Conservation (phyloP, 2,329 filamentous ascomycete genomes). For the Hypoxylon sp. region DNA sequence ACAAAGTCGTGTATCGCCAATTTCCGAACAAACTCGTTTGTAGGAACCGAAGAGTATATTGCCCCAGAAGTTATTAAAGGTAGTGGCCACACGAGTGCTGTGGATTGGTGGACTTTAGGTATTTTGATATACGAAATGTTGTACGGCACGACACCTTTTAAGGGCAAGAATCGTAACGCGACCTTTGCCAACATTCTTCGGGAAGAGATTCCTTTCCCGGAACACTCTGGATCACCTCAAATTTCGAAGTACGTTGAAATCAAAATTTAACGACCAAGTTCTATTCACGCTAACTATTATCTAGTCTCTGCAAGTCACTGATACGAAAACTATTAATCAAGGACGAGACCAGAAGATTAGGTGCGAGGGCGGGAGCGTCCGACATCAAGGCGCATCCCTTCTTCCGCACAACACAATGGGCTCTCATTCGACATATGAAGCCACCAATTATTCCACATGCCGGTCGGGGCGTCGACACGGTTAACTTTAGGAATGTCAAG, state of each 20-base stretch:
- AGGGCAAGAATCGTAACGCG: slow-evolving; percentile 98
- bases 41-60: slow-evolving; percentile 99
- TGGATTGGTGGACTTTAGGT: slow-evolving; percentile 99
- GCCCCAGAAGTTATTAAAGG: slow-evolving; percentile 99
- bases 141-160: slow-evolving; percentile 98
- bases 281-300: slow-evolving; percentile 35
- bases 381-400: slow-evolving; percentile 98
- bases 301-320: slow-evolving; percentile 92
- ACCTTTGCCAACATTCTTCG: slow-evolving; percentile 98
- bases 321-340: slow-evolving; percentile 98
- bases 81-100: slow-evolving; percentile 96
- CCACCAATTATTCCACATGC: slow-evolving; percentile 96
- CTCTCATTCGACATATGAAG: slow-evolving; percentile 96
- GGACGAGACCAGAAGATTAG: slow-evolving; percentile 93
- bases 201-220: slow-evolving; percentile 96
- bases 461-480: slow-evolving; percentile 89
- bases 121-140: slow-evolving; percentile 99
- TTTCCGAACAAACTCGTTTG: slow-evolving; percentile 98
- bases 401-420: slow-evolving; percentile 97
- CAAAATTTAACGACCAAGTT: slow-evolving; percentile 73
- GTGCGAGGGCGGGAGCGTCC: slow-evolving; percentile 93
- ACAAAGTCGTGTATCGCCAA: slow-evolving; percentile 98
- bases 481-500: slow-evolving; percentile 98
- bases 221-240: slow-evolving; percentile 85
- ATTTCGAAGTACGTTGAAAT: slow-evolving; percentile 91